Conservation (phyloP, 2,329 filamentous ascomycete species). For the Lachnellula hyalina region DNA sequence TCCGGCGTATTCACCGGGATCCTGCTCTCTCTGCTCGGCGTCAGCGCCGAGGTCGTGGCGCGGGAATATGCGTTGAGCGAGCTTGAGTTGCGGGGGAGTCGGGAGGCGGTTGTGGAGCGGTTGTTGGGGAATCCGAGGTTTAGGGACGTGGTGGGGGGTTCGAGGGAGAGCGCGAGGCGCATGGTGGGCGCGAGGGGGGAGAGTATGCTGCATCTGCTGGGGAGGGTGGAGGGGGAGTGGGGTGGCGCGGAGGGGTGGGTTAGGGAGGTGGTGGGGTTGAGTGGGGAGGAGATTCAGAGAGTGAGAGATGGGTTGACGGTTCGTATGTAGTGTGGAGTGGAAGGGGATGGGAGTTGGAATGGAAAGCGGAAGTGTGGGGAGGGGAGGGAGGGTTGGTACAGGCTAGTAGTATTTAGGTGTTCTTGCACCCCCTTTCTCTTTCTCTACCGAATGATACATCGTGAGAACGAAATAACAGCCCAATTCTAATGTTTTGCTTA, state of each 20-base stretch:
- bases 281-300: conserved; percentile 9
- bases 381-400: too few species aligned
- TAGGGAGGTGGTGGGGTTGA: conserved; percentile 10
- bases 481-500: too few species aligned
- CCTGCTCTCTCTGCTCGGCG: conserved; percentile 57
- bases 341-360: background rate
- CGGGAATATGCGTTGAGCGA: conserved; percentile 65
- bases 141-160: conserved; percentile 9
- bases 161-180: conserved; percentile 11
- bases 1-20: conserved; percentile 66
- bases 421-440: too few species aligned
- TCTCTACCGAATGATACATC: too few species aligned
- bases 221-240: conserved; percentile 20
- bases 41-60: conserved; percentile 50
- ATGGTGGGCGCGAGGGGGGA: conserved; percentile 25
- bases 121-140: conserved; percentile 18
- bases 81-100: conserved; percentile 45
- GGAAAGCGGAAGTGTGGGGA: background rate
- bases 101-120: conserved; percentile 42
- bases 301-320: conserved; percentile 19
- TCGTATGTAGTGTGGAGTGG: background rate
- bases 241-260: conserved; percentile 20
- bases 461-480: too few species aligned
- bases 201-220: conserved; percentile 22
- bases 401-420: too few species aligned